Percentiles rank a stretch among this genome's conserved stretches.
Evolutionary conservation across 1,284 basidiomycete genomes (phyloP).

Genomic region (Rhodotorula sp.): DNA sequence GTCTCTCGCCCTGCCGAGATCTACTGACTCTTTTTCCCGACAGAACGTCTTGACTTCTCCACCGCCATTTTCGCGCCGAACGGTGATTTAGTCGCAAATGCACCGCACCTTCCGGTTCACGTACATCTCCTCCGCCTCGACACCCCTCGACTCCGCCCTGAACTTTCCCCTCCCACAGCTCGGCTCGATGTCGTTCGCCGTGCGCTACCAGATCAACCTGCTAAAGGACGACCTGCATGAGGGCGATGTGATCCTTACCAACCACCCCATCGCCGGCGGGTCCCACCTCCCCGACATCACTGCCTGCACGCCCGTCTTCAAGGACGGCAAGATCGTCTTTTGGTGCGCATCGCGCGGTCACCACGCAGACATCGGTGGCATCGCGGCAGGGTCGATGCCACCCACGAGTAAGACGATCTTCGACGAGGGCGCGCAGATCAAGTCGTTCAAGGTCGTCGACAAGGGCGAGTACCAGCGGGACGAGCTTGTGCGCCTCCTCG

Average conservation of each 20-base stretch:
- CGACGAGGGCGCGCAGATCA: conserved; percentile 91
- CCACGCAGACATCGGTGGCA: conserved; percentile 73
- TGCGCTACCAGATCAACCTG: conserved; percentile 62
- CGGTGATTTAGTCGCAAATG: conserved; percentile 87
- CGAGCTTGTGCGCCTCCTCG: conserved; percentile 74
- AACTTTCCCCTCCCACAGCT: conserved; percentile 48
- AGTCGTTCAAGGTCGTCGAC: conserved; percentile 86
- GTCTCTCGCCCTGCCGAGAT: too few relatives aligned
- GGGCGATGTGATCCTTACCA: conserved; percentile 57
- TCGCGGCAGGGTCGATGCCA: conserved; percentile 80
- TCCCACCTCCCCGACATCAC: conserved; percentile 53
- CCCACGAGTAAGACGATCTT: conserved; percentile 85
- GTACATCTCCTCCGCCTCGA: not conserved
- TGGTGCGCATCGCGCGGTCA: conserved; percentile 83
- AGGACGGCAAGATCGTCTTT: conserved; percentile 73
- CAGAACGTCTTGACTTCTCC: conserved; percentile 48
- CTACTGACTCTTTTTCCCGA: not conserved
- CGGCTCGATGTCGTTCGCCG: conserved; percentile 55
- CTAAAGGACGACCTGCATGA: conserved; percentile 19
- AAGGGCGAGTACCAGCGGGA: conserved; percentile 77
- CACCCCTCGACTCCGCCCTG: too few relatives aligned
- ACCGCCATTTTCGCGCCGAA: conserved; percentile 88
- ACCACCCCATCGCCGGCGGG: conserved; percentile 57
- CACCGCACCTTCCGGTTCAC: conserved; percentile 47
- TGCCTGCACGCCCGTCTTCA: conserved; percentile 79